phyloP scores from a whole-genome alignment of 164 flowering plant species.

The Euptelea pleiosperma region DNA sequence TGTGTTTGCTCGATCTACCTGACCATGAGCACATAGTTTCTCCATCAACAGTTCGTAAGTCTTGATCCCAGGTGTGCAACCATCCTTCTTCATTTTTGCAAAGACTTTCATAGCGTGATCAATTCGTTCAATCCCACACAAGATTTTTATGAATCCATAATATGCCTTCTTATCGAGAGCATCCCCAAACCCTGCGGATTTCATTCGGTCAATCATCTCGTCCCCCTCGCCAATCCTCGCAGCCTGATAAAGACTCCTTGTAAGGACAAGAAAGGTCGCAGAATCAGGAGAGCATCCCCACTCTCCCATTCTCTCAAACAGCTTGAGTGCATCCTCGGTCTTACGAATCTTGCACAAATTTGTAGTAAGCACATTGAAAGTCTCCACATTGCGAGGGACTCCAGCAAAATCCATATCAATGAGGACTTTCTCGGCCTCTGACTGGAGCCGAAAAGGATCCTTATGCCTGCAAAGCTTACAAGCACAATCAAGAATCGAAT shows the following conservation, averaged over 20 bases:
- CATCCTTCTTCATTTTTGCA: constrained; percentile 76
- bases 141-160: constrained; percentile 65
- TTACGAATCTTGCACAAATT: constrained; percentile 79
- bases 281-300: constrained; percentile 84
- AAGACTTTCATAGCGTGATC: constrained; percentile 87
- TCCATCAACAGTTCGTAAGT: constrained; percentile 77
- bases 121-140: constrained; percentile 93
- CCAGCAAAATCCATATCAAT: constrained; percentile 82
- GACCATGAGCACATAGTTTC: constrained; percentile 65
- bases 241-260: constrained; percentile 90
- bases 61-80: constrained; percentile 68
- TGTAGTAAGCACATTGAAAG: constrained; percentile 74
- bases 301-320: constrained; percentile 78
- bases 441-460: constrained; percentile 64
- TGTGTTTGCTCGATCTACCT: constrained; percentile 60
- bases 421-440: constrained; percentile 67
- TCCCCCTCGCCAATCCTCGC: constrained; percentile 91
- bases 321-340: constrained; percentile 68
- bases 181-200: constrained; percentile 66
- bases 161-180: constrained; percentile 62
- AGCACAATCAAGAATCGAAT: constrained; percentile 83
- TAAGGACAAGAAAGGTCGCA: constrained; percentile 51
- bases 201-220: constrained; percentile 92
- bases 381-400: constrained; percentile 76
- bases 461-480: constrained; percentile 80